Percentiles rank a stretch among this genome's conserved stretches.
Conservation (phyloP, 352 stramenopile genomes). For the Peronospora destructor region DNA sequence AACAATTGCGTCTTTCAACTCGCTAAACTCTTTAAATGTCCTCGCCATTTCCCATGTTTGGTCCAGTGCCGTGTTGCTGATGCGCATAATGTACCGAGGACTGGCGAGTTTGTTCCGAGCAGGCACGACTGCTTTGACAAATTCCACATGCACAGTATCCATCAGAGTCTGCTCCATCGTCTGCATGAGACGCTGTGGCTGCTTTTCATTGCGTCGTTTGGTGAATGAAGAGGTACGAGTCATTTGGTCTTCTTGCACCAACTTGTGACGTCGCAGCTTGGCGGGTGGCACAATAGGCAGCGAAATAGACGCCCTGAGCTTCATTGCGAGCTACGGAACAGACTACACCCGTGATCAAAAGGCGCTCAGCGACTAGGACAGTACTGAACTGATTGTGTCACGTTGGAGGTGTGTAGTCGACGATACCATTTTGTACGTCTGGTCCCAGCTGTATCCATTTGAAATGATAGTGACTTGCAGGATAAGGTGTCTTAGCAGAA, state of each 20-base stretch:
- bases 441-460: slow-evolving; percentile 24
- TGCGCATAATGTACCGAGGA: slow-evolving; percentile 73
- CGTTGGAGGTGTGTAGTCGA: slow-evolving; percentile 20
- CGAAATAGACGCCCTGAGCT: slow-evolving; percentile 38
- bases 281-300: slow-evolving; percentile 25
- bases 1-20: slow-evolving; percentile 63
- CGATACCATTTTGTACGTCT: slow-evolving; percentile 20
- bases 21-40: slow-evolving; percentile 72
- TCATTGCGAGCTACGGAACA: slow-evolving; percentile 8
- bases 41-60: slow-evolving; percentile 78
- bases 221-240: slow-evolving; percentile 36
- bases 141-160: slow-evolving; percentile 70
- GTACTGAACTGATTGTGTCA: slow-evolving; percentile 12
- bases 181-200: slow-evolving; percentile 34
- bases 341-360: slow-evolving; percentile 12
- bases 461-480: slow-evolving; percentile 6
- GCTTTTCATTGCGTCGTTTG: slow-evolving; percentile 50
- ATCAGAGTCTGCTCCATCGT: slow-evolving; percentile 65
- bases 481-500: slow-evolving; percentile 1
- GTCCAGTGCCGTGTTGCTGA: slow-evolving; percentile 53
- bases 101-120: slow-evolving; percentile 55
- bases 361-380: neutral
- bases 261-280: slow-evolving; percentile 36
- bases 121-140: slow-evolving; percentile 70
- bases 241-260: slow-evolving; percentile 30